Percentiles rank a stretch among this genome's conserved stretches.
These are phyloP conservation scores for Rubia balearica DNA, from an alignment of 305 asterid species.

Conservation along the genomic window DNA sequence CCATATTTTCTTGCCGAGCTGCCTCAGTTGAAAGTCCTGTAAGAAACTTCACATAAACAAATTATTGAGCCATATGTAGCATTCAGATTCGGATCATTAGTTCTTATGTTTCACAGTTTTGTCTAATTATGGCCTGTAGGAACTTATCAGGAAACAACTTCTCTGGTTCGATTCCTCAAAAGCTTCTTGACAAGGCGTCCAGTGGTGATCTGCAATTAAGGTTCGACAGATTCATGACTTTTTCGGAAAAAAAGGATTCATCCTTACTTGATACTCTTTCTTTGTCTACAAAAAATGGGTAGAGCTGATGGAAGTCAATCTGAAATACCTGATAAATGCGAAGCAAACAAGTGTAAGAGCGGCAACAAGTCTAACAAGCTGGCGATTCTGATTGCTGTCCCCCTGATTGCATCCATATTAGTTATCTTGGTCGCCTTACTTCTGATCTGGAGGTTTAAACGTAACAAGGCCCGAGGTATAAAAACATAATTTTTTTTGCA, in stretches of 20 bases:
- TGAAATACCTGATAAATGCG: constrained; percentile 10
- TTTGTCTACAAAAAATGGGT: not conserved
- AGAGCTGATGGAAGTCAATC: not conserved
- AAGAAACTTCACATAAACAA: constrained; percentile 10
- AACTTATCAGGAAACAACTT: constrained; percentile 33
- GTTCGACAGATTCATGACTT: constrained; percentile 8
- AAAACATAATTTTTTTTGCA: not conserved
- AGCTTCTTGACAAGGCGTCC: constrained; percentile 18
- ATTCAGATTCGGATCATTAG: no score
- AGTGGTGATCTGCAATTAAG: constrained; percentile 14
- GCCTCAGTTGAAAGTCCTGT: constrained; percentile 23
- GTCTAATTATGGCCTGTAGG: constrained; percentile 11
- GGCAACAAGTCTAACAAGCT: constrained; percentile 18
- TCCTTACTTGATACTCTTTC: not conserved
- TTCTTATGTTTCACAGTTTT: not conserved
- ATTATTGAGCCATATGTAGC: not conserved
- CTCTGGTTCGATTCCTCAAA: constrained; percentile 21
- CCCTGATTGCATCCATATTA: constrained; percentile 12
- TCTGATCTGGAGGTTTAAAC: not conserved
- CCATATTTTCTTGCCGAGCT: constrained; percentile 30
- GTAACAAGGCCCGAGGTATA: not conserved
- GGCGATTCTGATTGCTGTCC: constrained; percentile 17
- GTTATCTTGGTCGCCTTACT: constrained; percentile 15
- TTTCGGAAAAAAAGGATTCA: not conserved
- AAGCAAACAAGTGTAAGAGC: constrained; percentile 13